Evolutionary conservation across 305 asterid genomes (phyloP).

Genomic region (Fraxinus velutina): DNA sequence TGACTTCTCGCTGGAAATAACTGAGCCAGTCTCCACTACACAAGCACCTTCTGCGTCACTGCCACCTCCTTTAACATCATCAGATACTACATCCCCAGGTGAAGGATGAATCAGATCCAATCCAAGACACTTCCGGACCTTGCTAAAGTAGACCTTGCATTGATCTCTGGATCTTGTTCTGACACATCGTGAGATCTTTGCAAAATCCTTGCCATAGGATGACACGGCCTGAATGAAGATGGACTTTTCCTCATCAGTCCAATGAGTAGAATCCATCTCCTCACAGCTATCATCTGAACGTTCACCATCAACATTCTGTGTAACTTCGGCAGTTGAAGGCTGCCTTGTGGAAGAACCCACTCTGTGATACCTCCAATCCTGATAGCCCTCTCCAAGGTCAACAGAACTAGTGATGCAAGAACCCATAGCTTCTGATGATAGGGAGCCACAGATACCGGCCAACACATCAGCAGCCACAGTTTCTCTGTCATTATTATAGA

Average conservation of each 20-base stretch:
- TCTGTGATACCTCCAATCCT: conserved; percentile 59
- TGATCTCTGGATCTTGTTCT: conserved; percentile 73
- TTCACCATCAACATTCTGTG: conserved; percentile 67
- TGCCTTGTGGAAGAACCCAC: conserved; percentile 46
- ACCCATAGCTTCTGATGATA: conserved; percentile 95
- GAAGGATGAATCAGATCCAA: conserved; percentile 52
- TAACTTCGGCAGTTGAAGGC: conserved; percentile 64
- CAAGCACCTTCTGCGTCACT: conserved; percentile 72
- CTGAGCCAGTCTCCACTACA: conserved; percentile 48
- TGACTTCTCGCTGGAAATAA: conserved; percentile 41
- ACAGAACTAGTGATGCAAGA: conserved; percentile 88
- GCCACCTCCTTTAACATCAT: conserved; percentile 52
- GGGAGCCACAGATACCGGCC: conserved; percentile 93
- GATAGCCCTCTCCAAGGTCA: conserved; percentile 68
- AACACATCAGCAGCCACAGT: conserved; percentile 90
- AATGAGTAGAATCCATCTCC: conserved; percentile 67
- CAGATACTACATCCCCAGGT: conserved; percentile 37
- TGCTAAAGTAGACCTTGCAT: conserved; percentile 84
- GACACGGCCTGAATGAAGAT: conserved; percentile 68
- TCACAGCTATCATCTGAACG: conserved; percentile 93
- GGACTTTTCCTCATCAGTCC: conserved; percentile 94
- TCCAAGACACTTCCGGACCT: conserved; percentile 78
- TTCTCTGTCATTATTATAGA: conserved; percentile 59
- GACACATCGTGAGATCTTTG: conserved; percentile 59
- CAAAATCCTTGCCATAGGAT: conserved; percentile 73